phyloP scores from a whole-genome alignment of 768 basidiomycete species.

The Russula earlei region DNA sequence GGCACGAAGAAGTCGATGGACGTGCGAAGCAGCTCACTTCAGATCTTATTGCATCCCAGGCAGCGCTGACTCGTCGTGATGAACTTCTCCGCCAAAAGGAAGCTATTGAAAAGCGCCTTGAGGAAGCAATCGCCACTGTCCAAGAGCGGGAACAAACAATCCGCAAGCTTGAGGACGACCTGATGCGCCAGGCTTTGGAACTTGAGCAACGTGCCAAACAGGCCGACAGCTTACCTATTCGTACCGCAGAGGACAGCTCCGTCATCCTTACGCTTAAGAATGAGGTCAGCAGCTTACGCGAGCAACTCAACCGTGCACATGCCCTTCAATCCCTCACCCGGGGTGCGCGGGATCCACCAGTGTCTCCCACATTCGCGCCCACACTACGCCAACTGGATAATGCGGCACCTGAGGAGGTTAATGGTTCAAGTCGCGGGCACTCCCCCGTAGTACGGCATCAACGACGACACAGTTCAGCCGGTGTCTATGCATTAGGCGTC shows the following conservation, averaged over 20 bases:
- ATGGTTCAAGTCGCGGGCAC: conserved; percentile 34
- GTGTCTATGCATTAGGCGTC: conserved; percentile 53
- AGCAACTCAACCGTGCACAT: conserved; percentile 93
- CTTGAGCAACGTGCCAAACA: conserved; percentile 70
- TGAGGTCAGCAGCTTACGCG: conserved; percentile 86
- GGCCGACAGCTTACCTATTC: conserved; percentile 51
- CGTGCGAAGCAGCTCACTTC: conserved; percentile 63
- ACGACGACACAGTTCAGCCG: conserved; percentile 80
- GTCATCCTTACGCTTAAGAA: conserved; percentile 84
- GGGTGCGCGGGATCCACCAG: conserved; percentile 57
- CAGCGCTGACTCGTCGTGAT: conserved; percentile 61
- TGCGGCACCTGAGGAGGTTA: conserved; percentile 28
- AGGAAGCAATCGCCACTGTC: conserved; percentile 64
- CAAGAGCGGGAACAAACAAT: conserved; percentile 81
- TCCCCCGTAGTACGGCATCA: conserved; percentile 44
- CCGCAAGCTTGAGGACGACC: conserved; percentile 68
- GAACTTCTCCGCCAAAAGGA: conserved; percentile 67
- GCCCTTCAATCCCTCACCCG: conserved; percentile 82
- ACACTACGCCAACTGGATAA: conserved; percentile 50
- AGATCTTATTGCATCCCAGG: conserved; percentile 60
- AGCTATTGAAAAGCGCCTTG: conserved; percentile 69
- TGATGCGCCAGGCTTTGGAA: conserved; percentile 60
- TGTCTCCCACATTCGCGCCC: conserved; percentile 83
- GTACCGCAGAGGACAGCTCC: conserved; percentile 73
- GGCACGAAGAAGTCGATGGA: conserved; percentile 79